These are phyloP conservation scores for Chytriomyces sp. DNA, from an alignment of 192 early-diverging fungal genomes.

Conservation along the genomic window DNA sequence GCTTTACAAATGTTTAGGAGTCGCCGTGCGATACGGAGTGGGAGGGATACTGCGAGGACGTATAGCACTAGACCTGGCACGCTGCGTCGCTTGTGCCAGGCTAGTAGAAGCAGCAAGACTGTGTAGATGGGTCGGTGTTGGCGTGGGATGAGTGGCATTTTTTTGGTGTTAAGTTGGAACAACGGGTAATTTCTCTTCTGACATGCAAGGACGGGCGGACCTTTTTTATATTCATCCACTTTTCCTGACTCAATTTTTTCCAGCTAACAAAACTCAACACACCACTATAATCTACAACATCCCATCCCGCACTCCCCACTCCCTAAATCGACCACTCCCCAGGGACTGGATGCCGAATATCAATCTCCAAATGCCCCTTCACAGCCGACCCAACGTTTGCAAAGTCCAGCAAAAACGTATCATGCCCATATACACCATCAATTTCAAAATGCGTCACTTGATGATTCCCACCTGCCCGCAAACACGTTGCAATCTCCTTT, in stretches of 20 bases:
- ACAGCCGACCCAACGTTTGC: slow-evolving; percentile 91
- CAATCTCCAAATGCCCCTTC: slow-evolving; percentile 74
- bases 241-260: no score
- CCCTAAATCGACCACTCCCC: slow-evolving; percentile 20
- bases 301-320: no score
- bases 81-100: neutral
- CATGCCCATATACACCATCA: slow-evolving; percentile 96
- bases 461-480: slow-evolving; percentile 83
- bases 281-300: no score
- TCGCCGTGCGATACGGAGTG: neutral
- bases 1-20: neutral
- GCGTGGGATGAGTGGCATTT: no score
- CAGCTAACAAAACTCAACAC: no score
- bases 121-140: no score
- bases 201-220: no score
- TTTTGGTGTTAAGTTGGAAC: no score
- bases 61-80: neutral
- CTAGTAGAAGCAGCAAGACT: neutral
- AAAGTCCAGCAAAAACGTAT: slow-evolving; percentile 93
- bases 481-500: slow-evolving; percentile 90
- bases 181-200: no score
- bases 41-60: neutral
- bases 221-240: no score
- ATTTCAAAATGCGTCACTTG: slow-evolving; percentile 96
- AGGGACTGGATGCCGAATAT: slow-evolving; percentile 3